Conservation (phyloP, 2,329 filamentous ascomycete species). For the Fusarium tanahbumbuense region DNA sequence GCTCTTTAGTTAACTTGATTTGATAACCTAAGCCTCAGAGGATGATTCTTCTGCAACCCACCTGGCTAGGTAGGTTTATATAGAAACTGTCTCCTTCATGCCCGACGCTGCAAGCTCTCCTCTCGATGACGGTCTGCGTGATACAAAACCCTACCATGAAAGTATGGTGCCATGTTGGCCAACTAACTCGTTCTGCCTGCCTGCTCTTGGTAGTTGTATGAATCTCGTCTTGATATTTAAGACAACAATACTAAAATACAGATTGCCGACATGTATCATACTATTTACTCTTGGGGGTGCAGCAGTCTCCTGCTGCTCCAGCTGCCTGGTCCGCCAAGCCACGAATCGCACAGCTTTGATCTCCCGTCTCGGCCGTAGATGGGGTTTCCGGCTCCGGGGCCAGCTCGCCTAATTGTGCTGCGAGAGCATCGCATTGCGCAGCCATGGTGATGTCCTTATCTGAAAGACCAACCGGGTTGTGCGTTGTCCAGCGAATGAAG, state of each 20-base stretch:
- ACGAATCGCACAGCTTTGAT: slow-evolving; percentile 52
- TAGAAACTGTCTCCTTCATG: neutral
- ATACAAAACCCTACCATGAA: neutral
- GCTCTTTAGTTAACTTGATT: no score
- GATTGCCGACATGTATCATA: neutral
- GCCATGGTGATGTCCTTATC: slow-evolving; percentile 72
- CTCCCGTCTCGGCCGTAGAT: slow-evolving; percentile 38
- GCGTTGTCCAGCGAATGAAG: slow-evolving; percentile 79
- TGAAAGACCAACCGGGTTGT: slow-evolving; percentile 73
- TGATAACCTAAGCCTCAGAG: no score
- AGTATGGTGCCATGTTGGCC: neutral
- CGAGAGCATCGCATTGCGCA: slow-evolving; percentile 69
- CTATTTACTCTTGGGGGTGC: slow-evolving; percentile 58
- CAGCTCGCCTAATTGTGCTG: slow-evolving; percentile 67
- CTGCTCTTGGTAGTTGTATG: neutral
- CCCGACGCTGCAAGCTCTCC: neutral
- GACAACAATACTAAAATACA: neutral
- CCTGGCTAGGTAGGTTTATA: neutral
- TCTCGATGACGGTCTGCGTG: neutral
- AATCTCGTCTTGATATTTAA: neutral
- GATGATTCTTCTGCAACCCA: no score
- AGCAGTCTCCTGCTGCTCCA: slow-evolving; percentile 64
- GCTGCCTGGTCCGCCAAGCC: slow-evolving; percentile 61
- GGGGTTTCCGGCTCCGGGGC: slow-evolving; percentile 45
- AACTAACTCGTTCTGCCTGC: neutral